Conservation (phyloP, 2,329 filamentous ascomycete genomes). For the Zasmidium cellare region DNA sequence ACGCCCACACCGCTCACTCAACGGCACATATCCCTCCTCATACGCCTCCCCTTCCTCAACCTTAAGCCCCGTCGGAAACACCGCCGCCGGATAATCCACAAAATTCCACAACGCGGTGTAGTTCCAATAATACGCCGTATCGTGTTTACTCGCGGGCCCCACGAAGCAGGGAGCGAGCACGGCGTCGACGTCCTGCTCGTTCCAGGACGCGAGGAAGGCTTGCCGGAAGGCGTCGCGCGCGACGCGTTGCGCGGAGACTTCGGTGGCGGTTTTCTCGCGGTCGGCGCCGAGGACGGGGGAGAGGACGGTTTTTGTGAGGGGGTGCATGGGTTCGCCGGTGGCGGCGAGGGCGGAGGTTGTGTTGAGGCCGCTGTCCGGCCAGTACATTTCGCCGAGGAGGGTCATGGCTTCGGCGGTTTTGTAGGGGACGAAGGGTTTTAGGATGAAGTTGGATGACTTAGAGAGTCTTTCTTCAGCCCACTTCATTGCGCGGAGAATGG, state of each 20-base stretch:
- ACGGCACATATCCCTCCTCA: slow-evolving; percentile 6
- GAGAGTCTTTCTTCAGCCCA: slow-evolving; percentile 11
- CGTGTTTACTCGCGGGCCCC: slow-evolving; percentile 17
- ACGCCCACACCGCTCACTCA: slow-evolving; percentile 16
- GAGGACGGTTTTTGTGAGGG: slow-evolving; percentile 16
- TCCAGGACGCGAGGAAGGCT: slow-evolving; percentile 18
- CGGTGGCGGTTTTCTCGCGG: slow-evolving; percentile 17
- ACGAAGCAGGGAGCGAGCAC: slow-evolving; percentile 22
- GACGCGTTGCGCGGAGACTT: slow-evolving; percentile 12
- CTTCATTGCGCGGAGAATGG: slow-evolving; percentile 12
- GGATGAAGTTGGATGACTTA: slow-evolving; percentile 4
- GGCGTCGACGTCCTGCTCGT: slow-evolving; percentile 18
- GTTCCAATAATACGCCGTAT: slow-evolving; percentile 21
- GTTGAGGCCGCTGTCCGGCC: slow-evolving; percentile 14
- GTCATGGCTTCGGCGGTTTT: slow-evolving; percentile 11
- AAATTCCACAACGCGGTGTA: slow-evolving; percentile 23
- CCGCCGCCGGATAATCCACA: slow-evolving; percentile 19
- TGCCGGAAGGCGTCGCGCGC: slow-evolving; percentile 15
- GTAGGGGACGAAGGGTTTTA: slow-evolving; percentile 19
- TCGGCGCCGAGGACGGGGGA: slow-evolving; percentile 12
- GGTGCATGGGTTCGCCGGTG: slow-evolving; percentile 16
- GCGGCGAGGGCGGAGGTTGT: slow-evolving; percentile 7
- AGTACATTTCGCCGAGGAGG: slow-evolving; percentile 17
- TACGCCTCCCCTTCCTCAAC: slow-evolving; percentile 6
- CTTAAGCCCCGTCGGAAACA: slow-evolving; percentile 17